Evolutionary conservation across 805 yeast species (phyloP), one percentile per base, ranked within the genome.

Genomic region (Teunomyces kruisii): DNA sequence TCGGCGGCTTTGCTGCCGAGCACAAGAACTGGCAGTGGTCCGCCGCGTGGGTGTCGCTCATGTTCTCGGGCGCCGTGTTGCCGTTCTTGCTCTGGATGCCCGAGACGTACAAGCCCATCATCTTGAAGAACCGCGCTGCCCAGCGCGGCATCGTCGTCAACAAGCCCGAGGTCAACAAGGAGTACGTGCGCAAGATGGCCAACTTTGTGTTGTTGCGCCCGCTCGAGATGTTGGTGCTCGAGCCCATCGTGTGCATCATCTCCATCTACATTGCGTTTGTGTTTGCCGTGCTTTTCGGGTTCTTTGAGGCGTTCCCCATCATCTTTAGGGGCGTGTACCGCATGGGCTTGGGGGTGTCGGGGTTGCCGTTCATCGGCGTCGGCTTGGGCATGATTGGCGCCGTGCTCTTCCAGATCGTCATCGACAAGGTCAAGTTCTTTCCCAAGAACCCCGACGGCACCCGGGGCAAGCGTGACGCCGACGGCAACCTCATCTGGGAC

Each of bases 91-190:
- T 79, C 3, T 16, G 75, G 0, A 64, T 76, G 50, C 84, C 85
- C n/a, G 96, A 88, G 65, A 88, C 95, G 17, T 87, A 84, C 61
- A 83, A 82, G 57, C 81, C 84, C n/a, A 73, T 80, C 13, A 72
- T 88, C 32, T 68, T 87, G 67, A 74, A 68, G 48, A 65, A 61
- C 32, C 75, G 92, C 60, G 88, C 90, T 14, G 63, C 64, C 43
- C 74, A 77, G 59, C 76, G 89, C 62, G 84, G 84, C 8, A 48
- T 80, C 47, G 74, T 72, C 32, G 57, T 82, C 35, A 68, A 69
- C 19, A 32, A 48, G 19, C 64, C 63, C 4, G 63, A 68, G 42
- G 55, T 70, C 12, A 43, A 39, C 37, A 19, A 32, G 10, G 67
- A 70, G 6, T 74, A 75, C 47, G 39, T 82, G 35, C 73, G 75